Evolutionary conservation across 768 basidiomycete genomes (phyloP), one percentile per base, ranked within the genome.

Genomic region (Kwoniella sp.): DNA sequence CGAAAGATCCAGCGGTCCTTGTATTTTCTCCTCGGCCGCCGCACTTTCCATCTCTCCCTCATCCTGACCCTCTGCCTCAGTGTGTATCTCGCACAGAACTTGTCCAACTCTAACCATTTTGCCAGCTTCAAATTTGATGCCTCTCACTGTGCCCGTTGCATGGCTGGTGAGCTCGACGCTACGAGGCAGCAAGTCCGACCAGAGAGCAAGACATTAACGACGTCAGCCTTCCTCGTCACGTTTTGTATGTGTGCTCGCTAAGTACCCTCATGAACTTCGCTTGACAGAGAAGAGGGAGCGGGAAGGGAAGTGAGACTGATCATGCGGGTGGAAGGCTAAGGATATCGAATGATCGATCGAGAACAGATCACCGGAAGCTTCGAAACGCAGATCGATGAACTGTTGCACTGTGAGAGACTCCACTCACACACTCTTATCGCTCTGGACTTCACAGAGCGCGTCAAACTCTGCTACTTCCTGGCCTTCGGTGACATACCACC

Each of bases 401-500:
- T 26, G 48, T 26, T 7, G 20, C 20, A n/a, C 48, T 5, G 5
- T 37, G 7, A 37, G 41, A 4, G 11, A 57, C 29, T 34, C 17
- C 26, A 69, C 76, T 70, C 38, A 75, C 76, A 69, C 67, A 51
- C 70, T 72, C 69, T 78, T 78, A 50, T 78, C 76, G 52, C 76
- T 78, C 56, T 78, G 76, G 0, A 78, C 76, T 58, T 78, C 76
- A 51, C 74, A 75, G 17, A 78, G 65, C 0, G 64, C 63, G 54
- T 78, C 74, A 65, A 78, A 78, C 52, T 78, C 75, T 22, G 69
- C 61, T 7, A 78, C 76, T 41, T 41, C 50, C 31, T 73, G 68
- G 4, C 76, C 76, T 28, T 65, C 71, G 22, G 62, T 56, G 15
- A 78, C 76, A 54, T 72, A 52, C 76, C 76, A 78, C 30, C 68